Evolutionary conservation across 2,329 filamentous ascomycete genomes (phyloP).

Genomic region (Botrytis deweyae): DNA sequence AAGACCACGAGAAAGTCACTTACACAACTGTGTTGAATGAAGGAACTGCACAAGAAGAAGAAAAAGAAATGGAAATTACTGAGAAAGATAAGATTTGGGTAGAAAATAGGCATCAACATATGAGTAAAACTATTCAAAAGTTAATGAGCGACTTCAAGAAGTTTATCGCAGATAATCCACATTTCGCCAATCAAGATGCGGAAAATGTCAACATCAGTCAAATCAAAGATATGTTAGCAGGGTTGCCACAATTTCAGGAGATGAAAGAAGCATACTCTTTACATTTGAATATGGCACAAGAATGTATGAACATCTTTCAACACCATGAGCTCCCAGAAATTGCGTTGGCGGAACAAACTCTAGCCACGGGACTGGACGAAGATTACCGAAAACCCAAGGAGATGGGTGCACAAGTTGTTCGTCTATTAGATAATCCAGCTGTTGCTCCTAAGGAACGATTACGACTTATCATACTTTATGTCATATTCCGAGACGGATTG

Average conservation of each 20-base stretch:
- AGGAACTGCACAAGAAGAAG: constrained; percentile 65
- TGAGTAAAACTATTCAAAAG: constrained; percentile 97
- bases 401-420: constrained; percentile 78
- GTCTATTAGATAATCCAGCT: constrained; percentile 81
- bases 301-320: constrained; percentile 94
- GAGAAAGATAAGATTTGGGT: constrained; percentile 96
- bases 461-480: constrained; percentile 80
- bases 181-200: constrained; percentile 75
- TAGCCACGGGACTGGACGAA: constrained; percentile 91
- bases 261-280: constrained; percentile 94
- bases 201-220: constrained; percentile 77
- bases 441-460: constrained; percentile 73
- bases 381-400: constrained; percentile 90
- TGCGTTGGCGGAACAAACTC: constrained; percentile 82
- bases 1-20: constrained; percentile 83
- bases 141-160: constrained; percentile 89
- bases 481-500: constrained; percentile 82
- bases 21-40: constrained; percentile 81
- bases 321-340: constrained; percentile 81
- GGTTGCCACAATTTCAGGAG: constrained; percentile 89
- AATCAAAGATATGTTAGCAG: constrained; percentile 96
- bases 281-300: constrained; percentile 94
- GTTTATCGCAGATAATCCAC: constrained; percentile 86
- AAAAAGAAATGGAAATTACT: constrained; percentile 86
- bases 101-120: constrained; percentile 89